phyloP scores from a whole-genome alignment of 1,284 basidiomycete genomes.

The Cutaneotrichosporon spelunceum region DNA sequence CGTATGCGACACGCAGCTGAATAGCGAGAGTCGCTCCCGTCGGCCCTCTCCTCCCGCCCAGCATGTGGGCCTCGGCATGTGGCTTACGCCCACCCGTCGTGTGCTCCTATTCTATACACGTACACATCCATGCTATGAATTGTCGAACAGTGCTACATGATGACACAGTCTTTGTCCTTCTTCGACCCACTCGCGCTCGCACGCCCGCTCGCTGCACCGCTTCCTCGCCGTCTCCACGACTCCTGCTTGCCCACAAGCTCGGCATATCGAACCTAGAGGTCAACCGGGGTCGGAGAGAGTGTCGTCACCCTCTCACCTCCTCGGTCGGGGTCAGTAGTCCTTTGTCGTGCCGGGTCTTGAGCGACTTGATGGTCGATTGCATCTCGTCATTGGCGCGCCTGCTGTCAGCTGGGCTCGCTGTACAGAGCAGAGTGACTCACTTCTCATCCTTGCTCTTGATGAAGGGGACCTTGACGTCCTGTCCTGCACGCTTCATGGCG shows the following conservation, averaged over 20 bases:
- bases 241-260: conserved; percentile 46
- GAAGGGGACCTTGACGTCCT: conserved; percentile 49
- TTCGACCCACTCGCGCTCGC: conserved; percentile 16
- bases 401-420: conserved; percentile 9
- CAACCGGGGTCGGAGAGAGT: not conserved
- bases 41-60: too few relatives aligned
- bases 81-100: not conserved
- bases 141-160: conserved; percentile 7
- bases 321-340: conserved; percentile 49
- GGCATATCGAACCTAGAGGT: conserved; percentile 45
- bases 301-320: conserved; percentile 43
- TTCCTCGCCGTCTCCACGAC: conserved; percentile 32
- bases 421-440: conserved; percentile 28
- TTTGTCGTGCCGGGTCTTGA: conserved; percentile 49
- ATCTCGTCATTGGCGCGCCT: conserved; percentile 46
- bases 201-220: too few relatives aligned
- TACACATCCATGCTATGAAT: not conserved
- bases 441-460: conserved; percentile 48
- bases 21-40: too few relatives aligned
- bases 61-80: not conserved
- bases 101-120: not conserved
- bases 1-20: not conserved
- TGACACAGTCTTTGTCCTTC: conserved; percentile 33
- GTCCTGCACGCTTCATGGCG: conserved; percentile 45
- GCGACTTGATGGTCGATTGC: conserved; percentile 42